Base-by-base conservation (phyloP, 192 early-diverging fungal genomes). In the Rhizoclosmatium globosum region DNA sequence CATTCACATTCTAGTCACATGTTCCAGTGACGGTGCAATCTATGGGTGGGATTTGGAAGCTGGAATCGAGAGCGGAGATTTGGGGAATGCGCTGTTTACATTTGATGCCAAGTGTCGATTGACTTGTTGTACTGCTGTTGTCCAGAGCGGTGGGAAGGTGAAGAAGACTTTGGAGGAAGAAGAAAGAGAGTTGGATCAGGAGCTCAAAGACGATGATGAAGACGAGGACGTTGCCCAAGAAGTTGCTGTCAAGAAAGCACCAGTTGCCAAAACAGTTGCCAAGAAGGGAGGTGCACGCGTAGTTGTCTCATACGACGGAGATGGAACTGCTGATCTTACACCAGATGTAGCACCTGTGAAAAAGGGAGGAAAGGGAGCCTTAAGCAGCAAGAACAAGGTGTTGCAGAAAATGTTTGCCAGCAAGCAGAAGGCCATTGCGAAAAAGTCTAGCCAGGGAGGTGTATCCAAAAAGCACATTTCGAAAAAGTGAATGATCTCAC, bases 101-200 rank as follows among this genome's bases (percentile, higher is more conserved):
- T 88, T 87, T 77, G 77, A 86, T 64, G 82, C 83, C 60, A 85
- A 83, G 41, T 80, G 74, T 56, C 79, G 87, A 3, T 77, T 88
- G 13, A 88, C 87, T 31, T 88, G 87, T 58, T 64, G 86, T 21
- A 48, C 50, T 23, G 68, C 84, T 23, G 72, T 79, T 4, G 19
- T 41, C 23, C 71, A 70, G 50, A 64, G 23, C n/a, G 81, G 44
- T 42, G 69, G 62, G 69, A 70, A 62, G 44, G 61, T 48, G 41
- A 70, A 62, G 72, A 77, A 53, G 46, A 19, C 17, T 6, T 2
- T 21, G 44, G 68, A 72, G 53, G 78, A 70, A 39, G 62, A 79
- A 44, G 39, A 15, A 45, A 64, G 15, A 66, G 62, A 79, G 58
- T 13, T 50, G 6, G 67, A 66, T 2, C 48, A 70, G 61, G 47